Evolutionary conservation across 108 stramenopile species (phyloP), one percentile per base, ranked within the genome.

Genomic region (Stephanodiscus triporus): DNA sequence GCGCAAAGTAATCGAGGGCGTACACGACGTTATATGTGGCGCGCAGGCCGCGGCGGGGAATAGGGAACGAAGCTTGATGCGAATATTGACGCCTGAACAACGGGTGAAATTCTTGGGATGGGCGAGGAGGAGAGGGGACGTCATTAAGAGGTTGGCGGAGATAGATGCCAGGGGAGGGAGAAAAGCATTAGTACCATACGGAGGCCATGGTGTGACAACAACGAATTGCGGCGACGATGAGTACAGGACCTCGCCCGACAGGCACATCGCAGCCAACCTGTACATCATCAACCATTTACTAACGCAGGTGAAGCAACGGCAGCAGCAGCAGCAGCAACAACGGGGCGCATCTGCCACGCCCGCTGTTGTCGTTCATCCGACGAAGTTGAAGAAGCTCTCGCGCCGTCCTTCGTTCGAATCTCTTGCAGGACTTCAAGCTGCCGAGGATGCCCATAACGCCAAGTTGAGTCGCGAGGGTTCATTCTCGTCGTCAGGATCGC

Each of bases 321-420:
- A 42, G 36, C 36, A 36, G 17, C 60, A 61, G 10, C 29, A 17
- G 36, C 27, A 45, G 16, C 43, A 45, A 45, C 14, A 45, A 16
- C 9, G 2, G 26, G 26, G 36, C 17, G 22, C 36, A 10, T 24
- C 81, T 22, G 63, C 79, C 22, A 53, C 71, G 24, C 43, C 63
- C 4, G 47, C 76, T 17, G 40, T 37, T 37, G 54, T 85, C 48
- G 77, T 87, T 16, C 65, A 84, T 63, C 70, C 84, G 24, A 57
- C 76, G 0, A 63, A 74, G 36, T 66, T 91, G 26, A 90, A 90
- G 68, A 85, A 86, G 57, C 69, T 96, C 6, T 77, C 84, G 14
- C 78, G 91, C 4, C 83, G 95, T 54, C 89, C 95, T 6, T 86
- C 85, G 14, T 96, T 93, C 68, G 95, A 96, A 66, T 94, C 95